phyloP scores from a whole-genome alignment of 2,329 filamentous ascomycete species.

The Curvularia sp. region DNA sequence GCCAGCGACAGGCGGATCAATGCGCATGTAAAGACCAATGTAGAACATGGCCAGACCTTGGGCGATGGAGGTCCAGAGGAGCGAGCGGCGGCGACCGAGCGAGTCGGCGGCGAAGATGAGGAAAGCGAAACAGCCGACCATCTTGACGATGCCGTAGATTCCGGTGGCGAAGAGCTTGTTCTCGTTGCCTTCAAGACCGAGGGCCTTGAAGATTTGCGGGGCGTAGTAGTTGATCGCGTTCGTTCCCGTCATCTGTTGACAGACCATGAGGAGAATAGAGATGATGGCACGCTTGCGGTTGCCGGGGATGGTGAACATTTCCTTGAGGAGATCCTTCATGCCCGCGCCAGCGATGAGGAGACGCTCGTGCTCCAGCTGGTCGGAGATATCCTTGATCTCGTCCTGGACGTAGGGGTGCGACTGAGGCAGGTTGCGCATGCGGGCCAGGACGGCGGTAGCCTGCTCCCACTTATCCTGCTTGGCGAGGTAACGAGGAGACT shows the following conservation, averaged over 20 bases:
- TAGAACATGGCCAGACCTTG: constrained; percentile 71
- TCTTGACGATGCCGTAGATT: constrained; percentile 76
- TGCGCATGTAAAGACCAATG: constrained; percentile 73
- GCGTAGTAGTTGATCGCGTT: constrained; percentile 67
- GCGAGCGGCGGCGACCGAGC: constrained; percentile 67
- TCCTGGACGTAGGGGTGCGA: constrained; percentile 47
- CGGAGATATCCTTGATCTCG: constrained; percentile 48
- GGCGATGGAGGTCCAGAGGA: constrained; percentile 70
- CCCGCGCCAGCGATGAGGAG: constrained; percentile 61
- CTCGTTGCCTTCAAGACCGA: constrained; percentile 65
- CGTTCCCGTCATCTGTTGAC: constrained; percentile 74
- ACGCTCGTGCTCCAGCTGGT: constrained; percentile 61
- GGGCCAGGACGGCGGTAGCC: constrained; percentile 63
- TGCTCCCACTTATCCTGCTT: constrained; percentile 73
- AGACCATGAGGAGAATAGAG: constrained; percentile 69
- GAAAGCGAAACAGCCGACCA: constrained; percentile 68
- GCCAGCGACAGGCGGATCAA: constrained; percentile 63
- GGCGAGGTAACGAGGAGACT: constrained; percentile 72
- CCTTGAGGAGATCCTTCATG: constrained; percentile 50
- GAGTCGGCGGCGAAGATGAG: constrained; percentile 72
- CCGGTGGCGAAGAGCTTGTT: constrained; percentile 74
- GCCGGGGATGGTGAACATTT: constrained; percentile 55
- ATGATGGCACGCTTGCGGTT: constrained; percentile 69
- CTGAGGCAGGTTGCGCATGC: constrained; percentile 61
- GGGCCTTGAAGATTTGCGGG: constrained; percentile 70